Percentiles rank a stretch among this genome's conserved stretches.
phyloP scores from a whole-genome alignment of 768 basidiomycete species.

The Hemileccinum impolitum region DNA sequence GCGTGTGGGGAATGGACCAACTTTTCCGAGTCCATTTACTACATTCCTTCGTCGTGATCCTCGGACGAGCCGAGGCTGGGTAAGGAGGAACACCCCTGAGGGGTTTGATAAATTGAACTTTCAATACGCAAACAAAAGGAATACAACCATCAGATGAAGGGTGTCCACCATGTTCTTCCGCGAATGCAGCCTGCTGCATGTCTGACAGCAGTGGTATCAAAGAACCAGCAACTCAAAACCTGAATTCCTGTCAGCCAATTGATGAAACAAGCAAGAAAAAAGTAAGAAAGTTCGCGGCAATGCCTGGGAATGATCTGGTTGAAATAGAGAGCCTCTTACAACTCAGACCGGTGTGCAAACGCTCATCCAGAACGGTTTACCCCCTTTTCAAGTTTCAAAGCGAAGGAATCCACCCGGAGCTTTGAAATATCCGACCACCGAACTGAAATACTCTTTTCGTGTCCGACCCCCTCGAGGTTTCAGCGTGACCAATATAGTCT shows the following conservation, averaged over 20 bases:
- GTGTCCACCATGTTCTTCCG: background rate
- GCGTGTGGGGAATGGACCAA: background rate
- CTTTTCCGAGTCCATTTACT: background rate
- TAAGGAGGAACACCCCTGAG: background rate
- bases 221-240: background rate
- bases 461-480: conserved; percentile 1
- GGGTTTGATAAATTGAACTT: background rate
- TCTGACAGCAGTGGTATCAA: background rate
- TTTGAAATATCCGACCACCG: background rate
- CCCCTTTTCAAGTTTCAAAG: background rate
- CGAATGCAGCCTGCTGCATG: background rate
- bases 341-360: background rate
- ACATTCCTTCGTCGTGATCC: background rate
- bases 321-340: background rate
- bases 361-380: conserved; percentile 1
- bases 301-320: background rate
- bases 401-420: background rate
- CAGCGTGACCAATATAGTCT: conserved; percentile 3
- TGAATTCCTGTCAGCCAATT: background rate
- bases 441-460: background rate
- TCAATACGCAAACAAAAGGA: background rate
- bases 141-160: background rate
- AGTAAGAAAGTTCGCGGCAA: background rate
- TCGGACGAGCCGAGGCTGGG: background rate
- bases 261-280: background rate